A percentile compares a stretch with the other conserved stretches of the same genome.
These are phyloP conservation scores for Tulasnella sp. DNA, from an alignment of 768 basidiomycete genomes.

Conservation along the genomic window DNA sequence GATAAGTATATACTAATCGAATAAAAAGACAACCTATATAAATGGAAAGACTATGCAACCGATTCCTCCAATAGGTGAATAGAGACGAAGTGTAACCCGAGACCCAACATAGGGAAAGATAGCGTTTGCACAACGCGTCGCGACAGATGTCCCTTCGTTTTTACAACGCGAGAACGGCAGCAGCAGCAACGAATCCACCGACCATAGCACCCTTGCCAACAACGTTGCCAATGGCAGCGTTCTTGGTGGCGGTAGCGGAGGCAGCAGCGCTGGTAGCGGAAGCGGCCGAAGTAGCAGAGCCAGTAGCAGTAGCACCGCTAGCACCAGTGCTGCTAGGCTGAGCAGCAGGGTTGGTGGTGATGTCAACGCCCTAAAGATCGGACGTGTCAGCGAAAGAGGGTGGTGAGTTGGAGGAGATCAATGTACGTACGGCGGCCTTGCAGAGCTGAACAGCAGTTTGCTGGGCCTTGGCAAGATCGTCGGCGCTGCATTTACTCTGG, in stretches of 20 bases:
- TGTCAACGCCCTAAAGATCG: background rate
- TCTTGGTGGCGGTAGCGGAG: background rate
- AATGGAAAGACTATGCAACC: background rate
- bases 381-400: background rate
- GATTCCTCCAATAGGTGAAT: background rate
- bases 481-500: background rate
- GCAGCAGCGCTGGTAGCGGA: background rate
- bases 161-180: background rate
- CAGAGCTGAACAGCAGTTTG: background rate
- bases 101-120: background rate
- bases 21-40: constrained; percentile 14
- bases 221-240: background rate
- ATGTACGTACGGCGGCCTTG: background rate
- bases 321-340: background rate
- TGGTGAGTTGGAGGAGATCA: background rate
- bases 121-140: background rate
- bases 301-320: background rate
- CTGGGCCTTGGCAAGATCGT: background rate
- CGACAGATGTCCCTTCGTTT: background rate
- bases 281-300: constrained; percentile 6
- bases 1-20: constrained; percentile 18
- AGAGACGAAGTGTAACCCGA: background rate
- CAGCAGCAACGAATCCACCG: background rate
- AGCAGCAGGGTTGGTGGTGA: background rate
- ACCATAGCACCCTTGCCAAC: background rate